These are phyloP conservation scores for Phytophthora litchii DNA, from an alignment of 352 stramenopile genomes.

Conservation along the genomic window DNA sequence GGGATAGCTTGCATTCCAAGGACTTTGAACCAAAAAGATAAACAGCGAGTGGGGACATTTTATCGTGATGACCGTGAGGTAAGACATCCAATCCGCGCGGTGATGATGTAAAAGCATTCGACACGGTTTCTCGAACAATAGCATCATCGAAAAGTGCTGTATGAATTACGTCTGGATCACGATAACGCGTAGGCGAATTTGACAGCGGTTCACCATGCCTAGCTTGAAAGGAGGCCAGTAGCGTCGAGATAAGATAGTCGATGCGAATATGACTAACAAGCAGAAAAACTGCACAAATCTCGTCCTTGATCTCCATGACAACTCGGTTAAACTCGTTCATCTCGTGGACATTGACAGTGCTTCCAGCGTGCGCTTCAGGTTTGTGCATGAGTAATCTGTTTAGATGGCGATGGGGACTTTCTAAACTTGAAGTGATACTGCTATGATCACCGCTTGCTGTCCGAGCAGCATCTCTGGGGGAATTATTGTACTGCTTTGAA, in stretches of 20 bases:
- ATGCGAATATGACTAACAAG: conserved; percentile 63
- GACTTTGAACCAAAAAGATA: conserved; percentile 56
- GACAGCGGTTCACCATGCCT: conserved; percentile 35
- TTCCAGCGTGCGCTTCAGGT: not conserved
- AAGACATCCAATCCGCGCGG: conserved; percentile 29
- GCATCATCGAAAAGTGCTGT: conserved; percentile 34
- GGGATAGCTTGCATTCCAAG: conserved; percentile 68
- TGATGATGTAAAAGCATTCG: conserved; percentile 11
- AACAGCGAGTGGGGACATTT: conserved; percentile 50
- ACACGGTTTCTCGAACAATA: conserved; percentile 25
- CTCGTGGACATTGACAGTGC: conserved; percentile 31
- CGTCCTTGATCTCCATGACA: conserved; percentile 80
- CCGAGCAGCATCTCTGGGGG: not conserved
- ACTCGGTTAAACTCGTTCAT: conserved; percentile 52
- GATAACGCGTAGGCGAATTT: conserved; percentile 17
- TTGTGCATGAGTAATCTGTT: conserved; percentile 27
- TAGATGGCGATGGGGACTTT: conserved; percentile 25
- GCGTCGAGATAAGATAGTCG: conserved; percentile 68
- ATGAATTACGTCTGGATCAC: conserved; percentile 33
- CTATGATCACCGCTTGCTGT: conserved; percentile 10
- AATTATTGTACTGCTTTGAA: conserved; percentile 26
- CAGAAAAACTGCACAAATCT: conserved; percentile 68
- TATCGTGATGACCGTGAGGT: conserved; percentile 33
- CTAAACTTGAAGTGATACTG: not conserved
- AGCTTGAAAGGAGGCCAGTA: conserved; percentile 52